Evolutionary conservation across 371 early-diverging fungal species (phyloP), one percentile per base, ranked within the genome.

Genomic region (Actinomortierella ambigua): DNA sequence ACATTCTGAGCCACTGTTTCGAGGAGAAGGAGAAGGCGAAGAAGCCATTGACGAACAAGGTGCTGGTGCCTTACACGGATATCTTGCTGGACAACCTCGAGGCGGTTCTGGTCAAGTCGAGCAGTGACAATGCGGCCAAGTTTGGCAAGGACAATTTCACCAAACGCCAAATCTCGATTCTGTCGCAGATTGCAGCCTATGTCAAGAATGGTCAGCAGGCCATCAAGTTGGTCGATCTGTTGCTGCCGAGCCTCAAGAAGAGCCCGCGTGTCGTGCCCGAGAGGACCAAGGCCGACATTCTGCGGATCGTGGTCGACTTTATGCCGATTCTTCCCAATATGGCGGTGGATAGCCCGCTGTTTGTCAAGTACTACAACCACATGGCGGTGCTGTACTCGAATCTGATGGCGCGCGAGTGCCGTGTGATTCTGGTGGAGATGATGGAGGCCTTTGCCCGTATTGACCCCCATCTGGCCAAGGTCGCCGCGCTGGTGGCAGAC

Each of bases 201-300:
- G 91, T 95, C 18, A 82, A 87, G 43, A 75, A 84, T 50, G 84
- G 88, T 27, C 82, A 85, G 24, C 86, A 87, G 56, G 90, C 92
- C 4, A 69, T 78, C 46, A 79, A 81, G 50, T 77, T 97, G 40
- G 73, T 95, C 22, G 88, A 88, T 9, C 81, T 97, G n/a, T 63
- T 98, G 63, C 61, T 93, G 50, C 98, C 98, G 22, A 87, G 87
- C 65, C 73, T 96, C 43, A 87, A 86, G 56, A 89, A 89, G 55
- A 85, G 90, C 18, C 71, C 82, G 51, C 80, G 86, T 34, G 57
- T 82, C 0, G 89, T 97, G 2, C 87, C 93, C 0, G 95, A 95
- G 76, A 76, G 80, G 46, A 88, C 89, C 34, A 97, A 98, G 80
- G 84, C 82, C 18, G 88, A 95, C 46, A 91, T 98, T 34, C 80